Evolutionary conservation across 1,284 basidiomycete genomes (phyloP), one percentile per base, ranked within the genome.

Genomic region (Ceratobasidium sp.): DNA sequence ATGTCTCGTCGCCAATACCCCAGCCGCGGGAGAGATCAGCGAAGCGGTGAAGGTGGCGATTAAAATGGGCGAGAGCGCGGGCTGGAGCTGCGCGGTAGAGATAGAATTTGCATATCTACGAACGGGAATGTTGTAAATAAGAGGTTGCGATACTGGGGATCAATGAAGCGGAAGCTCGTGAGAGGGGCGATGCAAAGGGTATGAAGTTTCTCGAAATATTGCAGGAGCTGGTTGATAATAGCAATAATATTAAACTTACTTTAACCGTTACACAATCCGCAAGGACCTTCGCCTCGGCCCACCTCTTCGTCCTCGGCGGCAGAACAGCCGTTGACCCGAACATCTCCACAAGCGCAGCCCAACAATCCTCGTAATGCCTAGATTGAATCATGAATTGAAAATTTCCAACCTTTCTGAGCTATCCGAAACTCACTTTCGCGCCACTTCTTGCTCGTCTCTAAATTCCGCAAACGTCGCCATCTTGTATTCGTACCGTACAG

Each of bases 211-310:
- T n/a, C n/a, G n/a, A n/a, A n/a, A n/a, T n/a, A n/a, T n/a, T n/a
- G n/a, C n/a, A n/a, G n/a, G n/a, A n/a, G n/a, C n/a, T n/a, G n/a
- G n/a, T n/a, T n/a, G n/a, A 22, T 27, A 11, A 53, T n/a, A 53
- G n/a, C 19, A 22, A 22, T 24, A 17, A 33, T 27, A 53, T 27
- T 8, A 27, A 3, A 74, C 85, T 57, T 76, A 93, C 95, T 85
- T 96, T 95, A 79, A 97, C 85, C 75, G 91, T 93, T 75, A 97
- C 91, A 78, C 93, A 94, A 80, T 99, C 97, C 0, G 94, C 94
- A 1, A 99, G 87, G 1, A 99, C 97, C 81, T 98, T 98, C 1
- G 96, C 97, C 83, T 99, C 97, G 2, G 97, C 96, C 97, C 97
- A 99, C 36, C 97, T 88, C 81, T 99, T 99, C 0, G 97, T 98